These are phyloP conservation scores for Sordaria brevicollis DNA, from an alignment of 495 filamentous ascomycete genomes.

Conservation along the genomic window DNA sequence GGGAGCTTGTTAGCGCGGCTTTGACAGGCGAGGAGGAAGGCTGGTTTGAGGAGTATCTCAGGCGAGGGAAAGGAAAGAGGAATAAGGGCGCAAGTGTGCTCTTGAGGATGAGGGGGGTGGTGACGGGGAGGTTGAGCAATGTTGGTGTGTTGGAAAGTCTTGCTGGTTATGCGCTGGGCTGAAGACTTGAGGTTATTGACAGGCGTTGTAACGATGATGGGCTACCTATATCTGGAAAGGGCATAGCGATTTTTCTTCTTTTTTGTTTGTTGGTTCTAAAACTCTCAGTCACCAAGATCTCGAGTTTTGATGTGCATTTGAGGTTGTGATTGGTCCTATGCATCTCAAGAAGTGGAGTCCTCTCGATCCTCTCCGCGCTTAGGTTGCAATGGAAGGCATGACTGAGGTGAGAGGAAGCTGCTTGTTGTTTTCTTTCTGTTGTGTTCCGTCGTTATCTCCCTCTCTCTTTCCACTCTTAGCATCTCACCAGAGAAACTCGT, in stretches of 20 bases:
- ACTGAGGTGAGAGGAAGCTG: background rate
- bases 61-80: constrained; percentile 49
- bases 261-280: too few relatives aligned
- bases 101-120: constrained; percentile 54
- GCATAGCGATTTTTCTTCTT: background rate
- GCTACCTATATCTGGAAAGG: background rate
- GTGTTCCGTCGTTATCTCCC: background rate
- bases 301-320: too few relatives aligned
- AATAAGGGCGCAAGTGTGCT: constrained; percentile 56
- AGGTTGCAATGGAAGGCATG: background rate
- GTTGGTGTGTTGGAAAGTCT: background rate
- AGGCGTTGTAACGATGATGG: background rate
- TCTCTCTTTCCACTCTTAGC: background rate
- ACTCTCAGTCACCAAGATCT: too few relatives aligned
- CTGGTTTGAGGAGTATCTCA: constrained; percentile 60
- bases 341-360: background rate
- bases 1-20: constrained; percentile 62
- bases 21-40: constrained; percentile 56
- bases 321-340: background rate
- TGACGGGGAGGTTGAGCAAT: constrained; percentile 12
- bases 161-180: background rate
- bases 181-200: background rate
- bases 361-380: background rate
- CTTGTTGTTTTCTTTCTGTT: background rate
- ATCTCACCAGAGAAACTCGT: background rate